A percentile compares a stretch with the other conserved stretches of the same genome.
Evolutionary conservation across 192 early-diverging fungal species (phyloP).

Genomic region (Gonapodya sp.): DNA sequence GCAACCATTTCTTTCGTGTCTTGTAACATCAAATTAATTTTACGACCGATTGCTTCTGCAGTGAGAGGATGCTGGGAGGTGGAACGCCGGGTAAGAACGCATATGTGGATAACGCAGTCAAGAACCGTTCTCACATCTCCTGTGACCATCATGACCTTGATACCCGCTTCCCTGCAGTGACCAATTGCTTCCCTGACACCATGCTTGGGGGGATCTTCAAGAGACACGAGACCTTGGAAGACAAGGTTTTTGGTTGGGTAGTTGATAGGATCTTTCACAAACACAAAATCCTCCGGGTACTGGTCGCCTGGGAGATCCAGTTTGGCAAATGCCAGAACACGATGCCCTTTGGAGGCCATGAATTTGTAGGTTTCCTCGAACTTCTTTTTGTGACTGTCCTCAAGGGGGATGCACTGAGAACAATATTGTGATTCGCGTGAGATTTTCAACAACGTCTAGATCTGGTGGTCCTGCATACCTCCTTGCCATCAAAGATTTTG

Average conservation of each 20-base stretch:
- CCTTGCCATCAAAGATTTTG: slow-evolving; percentile 53
- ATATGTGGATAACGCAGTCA: background rate
- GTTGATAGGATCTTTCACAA: slow-evolving; percentile 66
- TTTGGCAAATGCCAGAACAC: slow-evolving; percentile 88
- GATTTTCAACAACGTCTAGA: slow-evolving; percentile 55
- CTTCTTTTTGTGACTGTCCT: slow-evolving; percentile 46
- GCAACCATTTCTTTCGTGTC: slow-evolving; percentile 79
- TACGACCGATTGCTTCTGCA: slow-evolving; percentile 81
- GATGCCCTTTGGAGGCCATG: slow-evolving; percentile 88
- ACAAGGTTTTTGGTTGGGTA: slow-evolving; percentile 39
- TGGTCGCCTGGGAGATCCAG: slow-evolving; percentile 51
- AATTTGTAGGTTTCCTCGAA: slow-evolving; percentile 74
- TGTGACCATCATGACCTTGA: slow-evolving; percentile 99
- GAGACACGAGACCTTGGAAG: slow-evolving; percentile 79
- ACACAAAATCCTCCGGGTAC: slow-evolving; percentile 65
- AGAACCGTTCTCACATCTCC: slow-evolving; percentile 9
- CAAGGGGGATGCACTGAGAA: slow-evolving; percentile 62
- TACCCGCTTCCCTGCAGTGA: slow-evolving; percentile 80
- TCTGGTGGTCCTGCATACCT: slow-evolving; percentile 12
- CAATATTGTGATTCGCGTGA: slow-evolving; percentile 68
- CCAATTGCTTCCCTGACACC: slow-evolving; percentile 98
- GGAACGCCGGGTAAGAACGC: background rate
- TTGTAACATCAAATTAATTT: slow-evolving; percentile 86
- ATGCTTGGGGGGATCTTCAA: slow-evolving; percentile 96
- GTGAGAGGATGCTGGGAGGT: background rate